These are phyloP conservation scores for Cyclostephanos invisitatus DNA, from an alignment of 108 stramenopile genomes.

Conservation along the genomic window DNA sequence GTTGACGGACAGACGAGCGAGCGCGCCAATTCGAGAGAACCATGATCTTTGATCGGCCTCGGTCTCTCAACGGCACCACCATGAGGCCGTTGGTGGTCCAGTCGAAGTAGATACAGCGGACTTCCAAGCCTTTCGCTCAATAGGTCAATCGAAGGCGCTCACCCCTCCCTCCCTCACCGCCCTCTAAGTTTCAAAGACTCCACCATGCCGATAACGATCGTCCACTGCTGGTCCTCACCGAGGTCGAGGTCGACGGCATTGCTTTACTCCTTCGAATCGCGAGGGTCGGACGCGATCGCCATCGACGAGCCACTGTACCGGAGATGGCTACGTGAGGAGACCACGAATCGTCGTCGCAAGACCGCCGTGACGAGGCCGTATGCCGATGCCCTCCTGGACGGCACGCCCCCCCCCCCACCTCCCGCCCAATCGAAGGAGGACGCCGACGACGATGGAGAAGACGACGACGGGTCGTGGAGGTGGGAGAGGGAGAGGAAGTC, in stretches of 20 bases:
- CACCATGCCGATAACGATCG: slow-evolving; percentile 54
- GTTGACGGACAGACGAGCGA: too few species aligned
- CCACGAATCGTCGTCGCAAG: slow-evolving; percentile 12
- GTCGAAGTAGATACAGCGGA: too few species aligned
- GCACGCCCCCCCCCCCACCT: slow-evolving; percentile 38
- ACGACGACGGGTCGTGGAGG: slow-evolving; percentile 30
- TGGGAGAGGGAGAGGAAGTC: slow-evolving; percentile 59
- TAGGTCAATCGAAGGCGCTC: too few species aligned
- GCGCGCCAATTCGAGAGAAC: too few species aligned
- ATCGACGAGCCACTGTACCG: slow-evolving; percentile 92
- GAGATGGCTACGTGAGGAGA: slow-evolving; percentile 65
- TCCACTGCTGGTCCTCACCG: slow-evolving; percentile 94
- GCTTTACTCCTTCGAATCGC: slow-evolving; percentile 88
- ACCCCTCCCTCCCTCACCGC: too few species aligned
- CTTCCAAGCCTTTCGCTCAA: too few species aligned
- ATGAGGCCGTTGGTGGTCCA: too few species aligned
- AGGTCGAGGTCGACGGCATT: slow-evolving; percentile 90
- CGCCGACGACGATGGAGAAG: slow-evolving; percentile 22
- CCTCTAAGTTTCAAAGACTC: too few species aligned
- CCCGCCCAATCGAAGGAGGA: not conserved
- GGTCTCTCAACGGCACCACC: too few species aligned
- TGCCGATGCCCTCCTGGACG: slow-evolving; percentile 57
- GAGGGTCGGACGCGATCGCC: slow-evolving; percentile 55
- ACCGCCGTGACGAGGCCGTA: slow-evolving; percentile 65
- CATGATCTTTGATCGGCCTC: too few species aligned